These are phyloP conservation scores for Macrophomina tecta DNA, from an alignment of 2,329 filamentous ascomycete species.

Conservation along the genomic window DNA sequence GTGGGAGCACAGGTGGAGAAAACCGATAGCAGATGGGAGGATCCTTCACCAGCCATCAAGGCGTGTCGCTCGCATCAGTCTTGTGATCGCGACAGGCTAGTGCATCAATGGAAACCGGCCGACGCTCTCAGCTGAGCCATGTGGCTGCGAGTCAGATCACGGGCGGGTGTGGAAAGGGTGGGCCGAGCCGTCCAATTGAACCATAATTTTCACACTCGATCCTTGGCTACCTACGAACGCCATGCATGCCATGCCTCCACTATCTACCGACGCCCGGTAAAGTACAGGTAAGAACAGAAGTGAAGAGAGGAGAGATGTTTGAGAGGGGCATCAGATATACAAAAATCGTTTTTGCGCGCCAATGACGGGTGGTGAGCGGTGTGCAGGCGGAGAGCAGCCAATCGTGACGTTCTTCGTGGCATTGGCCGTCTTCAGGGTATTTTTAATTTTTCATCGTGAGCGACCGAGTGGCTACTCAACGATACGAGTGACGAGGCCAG, in stretches of 20 bases:
- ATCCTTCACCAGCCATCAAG: background rate
- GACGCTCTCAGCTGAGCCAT: background rate
- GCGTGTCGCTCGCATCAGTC: background rate
- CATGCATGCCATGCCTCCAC: constrained; percentile 26
- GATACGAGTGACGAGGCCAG: constrained; percentile 47
- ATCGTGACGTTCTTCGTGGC: constrained; percentile 2
- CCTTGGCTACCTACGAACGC: constrained; percentile 26
- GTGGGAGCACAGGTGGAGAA: background rate
- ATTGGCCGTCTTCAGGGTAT: constrained; percentile 9
- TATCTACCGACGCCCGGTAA: constrained; percentile 27
- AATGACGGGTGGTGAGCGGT: constrained; percentile 8
- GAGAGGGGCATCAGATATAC: constrained; percentile 12
- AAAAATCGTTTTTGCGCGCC: constrained; percentile 17
- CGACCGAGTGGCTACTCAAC: constrained; percentile 37
- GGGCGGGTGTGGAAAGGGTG: background rate
- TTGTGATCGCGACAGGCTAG: constrained; percentile 2
- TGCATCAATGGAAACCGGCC: background rate
- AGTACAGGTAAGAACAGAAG: constrained; percentile 25
- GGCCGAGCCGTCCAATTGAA: background rate
- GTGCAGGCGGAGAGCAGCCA: constrained; percentile 14
- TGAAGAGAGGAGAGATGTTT: constrained; percentile 23
- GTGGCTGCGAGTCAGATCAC: background rate
- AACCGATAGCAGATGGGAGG: background rate
- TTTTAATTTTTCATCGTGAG: constrained; percentile 1
- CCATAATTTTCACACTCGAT: constrained; percentile 17